A percentile compares a stretch with the other conserved stretches of the same genome.
phyloP scores from a whole-genome alignment of 257 asterid species.

The Przewalskia tangutica region DNA sequence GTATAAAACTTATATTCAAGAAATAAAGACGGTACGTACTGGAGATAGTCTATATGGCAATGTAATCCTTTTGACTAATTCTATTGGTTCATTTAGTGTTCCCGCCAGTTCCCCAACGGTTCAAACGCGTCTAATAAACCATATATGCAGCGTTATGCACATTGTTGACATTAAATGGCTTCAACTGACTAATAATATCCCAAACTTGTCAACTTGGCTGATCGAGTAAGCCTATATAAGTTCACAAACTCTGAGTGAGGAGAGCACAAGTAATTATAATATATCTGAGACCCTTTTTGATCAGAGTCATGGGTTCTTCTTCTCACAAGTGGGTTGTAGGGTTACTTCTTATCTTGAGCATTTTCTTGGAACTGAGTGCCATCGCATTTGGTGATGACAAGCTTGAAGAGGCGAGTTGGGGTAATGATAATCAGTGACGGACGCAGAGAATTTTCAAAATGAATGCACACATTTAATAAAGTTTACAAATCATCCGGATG shows the following conservation, averaged over 20 bases:
- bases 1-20: no score
- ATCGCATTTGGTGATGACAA: conserved; percentile 15
- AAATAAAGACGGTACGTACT: no score
- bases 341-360: conserved; percentile 10
- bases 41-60: no score
- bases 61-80: background rate
- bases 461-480: no score
- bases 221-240: conserved; percentile 4
- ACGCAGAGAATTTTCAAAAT: no score
- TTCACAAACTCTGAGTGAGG: background rate
- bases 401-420: conserved; percentile 16
- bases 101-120: conserved; percentile 31
- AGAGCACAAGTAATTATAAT: background rate
- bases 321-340: conserved; percentile 8
- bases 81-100: conserved; percentile 11
- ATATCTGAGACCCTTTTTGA: background rate
- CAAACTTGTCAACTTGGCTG: background rate
- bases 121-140: conserved; percentile 20
- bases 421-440: conserved; percentile 13
- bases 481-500: no score
- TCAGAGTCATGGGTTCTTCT: conserved; percentile 8
- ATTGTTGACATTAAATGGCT: conserved; percentile 8
- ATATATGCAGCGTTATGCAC: conserved; percentile 8
- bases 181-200: background rate
- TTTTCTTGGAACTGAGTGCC: conserved; percentile 17